Base-by-base conservation (phyloP, 2,329 filamentous ascomycete species). In the Exophiala aquamarina region DNA sequence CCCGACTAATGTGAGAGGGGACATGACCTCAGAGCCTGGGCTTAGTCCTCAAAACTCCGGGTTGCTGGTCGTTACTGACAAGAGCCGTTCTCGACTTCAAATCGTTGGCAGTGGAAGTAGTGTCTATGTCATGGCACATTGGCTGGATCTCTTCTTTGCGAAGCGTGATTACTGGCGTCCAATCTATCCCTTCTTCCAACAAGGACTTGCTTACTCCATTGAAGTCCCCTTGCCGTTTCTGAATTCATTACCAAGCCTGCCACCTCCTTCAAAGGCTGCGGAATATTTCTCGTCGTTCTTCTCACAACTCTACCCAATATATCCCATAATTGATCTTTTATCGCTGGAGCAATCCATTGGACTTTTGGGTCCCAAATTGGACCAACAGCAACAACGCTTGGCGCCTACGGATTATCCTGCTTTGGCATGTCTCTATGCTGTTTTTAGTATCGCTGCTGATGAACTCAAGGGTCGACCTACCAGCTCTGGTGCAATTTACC, bases 91-190 rank as follows among this genome's bases (percentile, higher is more conserved):
- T 14, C 14, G 41, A 32, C 29, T 33, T 13, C 32, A 32, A n/a
- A 35, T 46, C 8, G 32, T 46, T 23, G 34, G 44, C 41, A 44
- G 39, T 17, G 29, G 41, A 13, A 50, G 47, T 41, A 50, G 47
- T 15, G 40, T 32, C 4, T 44, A 50, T 20, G 29, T 35, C n/a
- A 20, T 50, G 26, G 36, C 31, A 2, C 44, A 50, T 19, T 50
- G 42, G 41, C 41, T 50, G 7, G 47, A 50, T 17, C 35, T 50
- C n/a, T 50, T 46, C 26, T 50, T 50, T 18, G 19, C 15, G 8
- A 35, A 31, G 14, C 14, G 26, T 14, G 17, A 40, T 37, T 41
- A 42, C 34, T 47, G 44, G 41, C 23, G 15, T 26, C 15, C 47
- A 11, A 38, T 50, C 3, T 50, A 26, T 29, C 35, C 34, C 15